These are phyloP conservation scores for Lentinula guzmanii DNA, from an alignment of 768 basidiomycete genomes.

Conservation along the genomic window DNA sequence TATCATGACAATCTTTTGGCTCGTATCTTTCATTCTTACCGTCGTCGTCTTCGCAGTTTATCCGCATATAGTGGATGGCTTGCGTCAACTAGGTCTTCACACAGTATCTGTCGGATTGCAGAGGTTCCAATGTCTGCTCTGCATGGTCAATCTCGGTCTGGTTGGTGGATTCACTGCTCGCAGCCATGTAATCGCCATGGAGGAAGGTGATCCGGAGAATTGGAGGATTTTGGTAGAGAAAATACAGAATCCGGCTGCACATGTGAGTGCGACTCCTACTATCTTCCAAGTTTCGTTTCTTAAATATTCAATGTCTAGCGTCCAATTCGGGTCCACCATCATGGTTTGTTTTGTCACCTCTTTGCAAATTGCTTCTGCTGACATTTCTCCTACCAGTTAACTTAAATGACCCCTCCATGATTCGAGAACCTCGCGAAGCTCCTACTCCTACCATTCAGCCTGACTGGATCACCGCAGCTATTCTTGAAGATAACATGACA, in stretches of 20 bases:
- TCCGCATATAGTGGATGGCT: constrained; percentile 9
- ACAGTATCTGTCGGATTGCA: constrained; percentile 21
- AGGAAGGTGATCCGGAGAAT: constrained; percentile 24
- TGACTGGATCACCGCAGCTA: constrained; percentile 2
- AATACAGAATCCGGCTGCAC: background rate
- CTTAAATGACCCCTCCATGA: background rate
- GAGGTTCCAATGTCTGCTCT: constrained; percentile 22
- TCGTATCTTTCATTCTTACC: constrained; percentile 23
- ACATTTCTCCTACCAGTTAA: background rate
- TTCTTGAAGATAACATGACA: background rate
- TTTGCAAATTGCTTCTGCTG: background rate
- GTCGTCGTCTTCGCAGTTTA: constrained; percentile 18
- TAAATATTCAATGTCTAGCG: background rate
- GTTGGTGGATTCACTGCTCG: constrained; percentile 19
- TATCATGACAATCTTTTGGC: constrained; percentile 23
- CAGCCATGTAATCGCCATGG: constrained; percentile 22
- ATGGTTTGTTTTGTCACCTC: background rate
- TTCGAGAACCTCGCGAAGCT: background rate
- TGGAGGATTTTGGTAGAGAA: constrained; percentile 17
- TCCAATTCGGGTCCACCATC: background rate
- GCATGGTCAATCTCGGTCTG: constrained; percentile 18
- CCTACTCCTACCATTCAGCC: background rate
- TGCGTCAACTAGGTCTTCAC: constrained; percentile 21
- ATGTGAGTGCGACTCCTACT: background rate
- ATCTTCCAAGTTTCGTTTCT: background rate